Evolutionary conservation across 805 yeast species (phyloP), one percentile per base, ranked within the genome.

Genomic region (Soucietia sequanensis): DNA sequence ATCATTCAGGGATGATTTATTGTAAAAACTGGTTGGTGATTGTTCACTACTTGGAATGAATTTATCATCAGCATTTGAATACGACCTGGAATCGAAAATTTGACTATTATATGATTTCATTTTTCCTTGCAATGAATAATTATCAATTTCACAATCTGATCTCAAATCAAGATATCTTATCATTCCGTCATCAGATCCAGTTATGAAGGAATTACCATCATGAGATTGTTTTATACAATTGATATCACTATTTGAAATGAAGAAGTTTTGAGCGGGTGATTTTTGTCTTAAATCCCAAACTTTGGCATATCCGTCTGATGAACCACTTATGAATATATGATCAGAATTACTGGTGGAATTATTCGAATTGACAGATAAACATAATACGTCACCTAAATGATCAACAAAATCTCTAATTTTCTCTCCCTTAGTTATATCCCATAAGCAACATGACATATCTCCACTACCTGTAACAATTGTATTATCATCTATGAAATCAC

Each of bases 181-280:
- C 0, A 70, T 55, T 3, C 91, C 90, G 54, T 85, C 95, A 50
- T 88, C 96, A 12, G 84, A 73, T 1, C 96, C 96, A 2, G 82
- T 71, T 0, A 75, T 77, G 46, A 89, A 78, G 1, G 87, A 72
- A 39, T 80, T 65, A 2, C 87, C 87, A 42, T 79, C 83, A 6
- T 87, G 87, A 52, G 81, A 81, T 47, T 78, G 78, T 41, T 73
- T 68, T 5, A 84, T 43, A 26, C 61, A 41, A 33, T 81, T 81
- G 15, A 85, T 76, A 53, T 90, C 96, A 30, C 72, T 70, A 17
- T 70, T 70, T 17, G 84, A 75, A 2, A 79, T 74, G 30, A 66
- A 65, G 63, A 81, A 64, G 45, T 69, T 63, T 49, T 72, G 76
- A 24, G 66, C 70, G 27, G 79, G 58, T 8, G 65, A 58, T 10